Base-by-base conservation (phyloP, 169 alveolate species). In the Eimeria praecox region DNA sequence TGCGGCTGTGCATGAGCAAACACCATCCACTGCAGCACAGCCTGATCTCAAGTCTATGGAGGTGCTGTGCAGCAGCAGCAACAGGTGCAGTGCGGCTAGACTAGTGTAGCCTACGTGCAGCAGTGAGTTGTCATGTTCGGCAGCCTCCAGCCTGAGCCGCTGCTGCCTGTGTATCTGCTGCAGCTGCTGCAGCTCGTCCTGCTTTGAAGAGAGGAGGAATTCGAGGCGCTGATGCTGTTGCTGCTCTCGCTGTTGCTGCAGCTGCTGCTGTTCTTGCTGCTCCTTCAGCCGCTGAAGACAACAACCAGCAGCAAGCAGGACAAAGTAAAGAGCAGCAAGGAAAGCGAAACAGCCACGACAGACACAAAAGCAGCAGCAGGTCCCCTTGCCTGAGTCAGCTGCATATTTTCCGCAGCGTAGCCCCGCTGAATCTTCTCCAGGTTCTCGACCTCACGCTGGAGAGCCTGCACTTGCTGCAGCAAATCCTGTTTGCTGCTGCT, bases 111-210 rank as follows among this genome's bases (percentile, higher is more conserved):
- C 22, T 52, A 83, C 91, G 27, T 83, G 91, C 71, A 83, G 22
- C 52, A 83, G 49, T 33, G 91, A 46, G 91, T 83, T 83, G 91
- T 83, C 91, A 27, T 83, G 91, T 77, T 83, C 91, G 24, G 91
- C 75, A 30, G 91, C 75, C 59, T 83, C 91, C 52, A 83, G 75
- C 71, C 49, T 16, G 38, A 83, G 91, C 91, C 91, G 91, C 91
- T 83, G 91, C 77, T 83, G 91, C 56, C 91, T 40, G 77, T 52
- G 75, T 38, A 83, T 83, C 52, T 83, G 91, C 56, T 83, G 91
- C 91, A 83, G 91, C 91, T 52, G 91, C 91, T 83, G 91, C 77
- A 83, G 75, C 75, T 83, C 91, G 30, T 83, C 91, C 77, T 83
- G 91, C 75, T 83, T 83, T 35, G 91, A 83, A 0, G 91, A 27